These are phyloP conservation scores for Fennellomyces sp. DNA, from an alignment of 371 early-diverging fungal species.

Conservation along the genomic window DNA sequence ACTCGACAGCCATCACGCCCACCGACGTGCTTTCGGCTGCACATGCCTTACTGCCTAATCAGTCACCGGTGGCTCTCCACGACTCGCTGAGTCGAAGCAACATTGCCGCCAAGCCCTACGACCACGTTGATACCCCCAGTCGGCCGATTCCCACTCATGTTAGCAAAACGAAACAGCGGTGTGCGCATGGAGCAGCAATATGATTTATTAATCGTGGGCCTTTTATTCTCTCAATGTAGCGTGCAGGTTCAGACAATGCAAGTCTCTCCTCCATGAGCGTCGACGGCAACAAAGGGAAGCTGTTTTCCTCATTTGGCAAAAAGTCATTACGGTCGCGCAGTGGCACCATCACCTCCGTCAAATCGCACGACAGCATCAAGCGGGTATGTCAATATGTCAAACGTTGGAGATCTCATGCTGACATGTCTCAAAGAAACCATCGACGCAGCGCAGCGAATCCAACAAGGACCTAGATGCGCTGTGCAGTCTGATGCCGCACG, in stretches of 20 bases:
- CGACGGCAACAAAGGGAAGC: conserved; percentile 11
- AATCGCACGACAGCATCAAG: conserved; percentile 21
- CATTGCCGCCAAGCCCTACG: conserved; percentile 27
- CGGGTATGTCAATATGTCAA: conserved; percentile 15
- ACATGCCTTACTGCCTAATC: conserved; percentile 35
- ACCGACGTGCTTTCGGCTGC: conserved; percentile 43
- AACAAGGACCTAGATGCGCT: conserved; percentile 33
- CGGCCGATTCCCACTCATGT: conserved; percentile 21
- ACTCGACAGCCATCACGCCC: conserved; percentile 6
- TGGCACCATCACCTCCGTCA: conserved; percentile 16
- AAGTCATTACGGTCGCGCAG: conserved; percentile 24
- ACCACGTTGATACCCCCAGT: conserved; percentile 41
- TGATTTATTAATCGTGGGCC: not conserved
- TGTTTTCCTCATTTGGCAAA: conserved; percentile 30
- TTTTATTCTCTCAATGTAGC: not conserved
- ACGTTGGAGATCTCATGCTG: not conserved
- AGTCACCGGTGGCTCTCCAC: conserved; percentile 19
- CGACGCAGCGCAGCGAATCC: not conserved
- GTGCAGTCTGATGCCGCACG: conserved; percentile 33
- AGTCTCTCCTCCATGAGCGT: conserved; percentile 14
- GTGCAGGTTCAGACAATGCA: conserved; percentile 2
- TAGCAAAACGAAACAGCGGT: no score
- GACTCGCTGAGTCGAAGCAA: conserved; percentile 14
- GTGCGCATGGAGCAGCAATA: not conserved
- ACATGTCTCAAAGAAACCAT: not conserved